These are phyloP conservation scores for Parathielavia appendiculata DNA, from an alignment of 495 filamentous ascomycete species.

Conservation along the genomic window DNA sequence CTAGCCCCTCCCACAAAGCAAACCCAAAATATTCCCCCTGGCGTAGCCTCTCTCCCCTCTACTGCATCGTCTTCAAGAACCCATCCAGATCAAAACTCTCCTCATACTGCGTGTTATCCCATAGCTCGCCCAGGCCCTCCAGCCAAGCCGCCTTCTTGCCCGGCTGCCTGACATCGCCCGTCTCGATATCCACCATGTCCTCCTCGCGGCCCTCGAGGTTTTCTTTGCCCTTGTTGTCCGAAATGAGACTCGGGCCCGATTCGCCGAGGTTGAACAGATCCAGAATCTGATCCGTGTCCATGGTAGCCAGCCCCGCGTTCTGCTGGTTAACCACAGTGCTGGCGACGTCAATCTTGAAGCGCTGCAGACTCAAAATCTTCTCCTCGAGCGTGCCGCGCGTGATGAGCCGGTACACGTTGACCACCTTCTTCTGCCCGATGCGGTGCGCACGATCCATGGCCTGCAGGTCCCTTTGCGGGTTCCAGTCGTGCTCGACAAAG, in stretches of 20 bases:
- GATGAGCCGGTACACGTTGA: constrained; percentile 97
- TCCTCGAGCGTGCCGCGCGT: constrained; percentile 94
- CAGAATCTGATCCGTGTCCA: constrained; percentile 97
- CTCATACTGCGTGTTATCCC: constrained; percentile 94
- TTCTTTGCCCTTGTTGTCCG: constrained; percentile 50
- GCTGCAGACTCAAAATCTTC: constrained; percentile 97
- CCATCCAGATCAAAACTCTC: constrained; percentile 93
- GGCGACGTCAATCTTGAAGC: constrained; percentile 99
- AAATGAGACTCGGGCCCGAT: constrained; percentile 56
- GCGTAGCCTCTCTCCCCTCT: neutral
- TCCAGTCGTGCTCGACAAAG: constrained; percentile 99
- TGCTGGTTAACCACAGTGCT: constrained; percentile 98
- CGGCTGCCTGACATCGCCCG: constrained; percentile 86
- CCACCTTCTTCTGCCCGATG: constrained; percentile 98
- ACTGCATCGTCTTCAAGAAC: constrained; percentile 85
- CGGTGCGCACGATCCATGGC: constrained; percentile 98
- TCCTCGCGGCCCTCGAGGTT: constrained; percentile 64
- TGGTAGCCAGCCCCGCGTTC: constrained; percentile 85
- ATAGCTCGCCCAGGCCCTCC: constrained; percentile 90
- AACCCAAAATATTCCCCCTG: constrained; percentile 7
- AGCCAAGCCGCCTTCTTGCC: constrained; percentile 91
- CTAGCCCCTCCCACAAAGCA: constrained; percentile 3
- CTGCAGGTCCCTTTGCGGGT: constrained; percentile 96
- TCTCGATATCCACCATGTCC: constrained; percentile 89
- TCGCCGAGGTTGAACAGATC: constrained; percentile 94